Evolutionary conservation across 2,329 filamentous ascomycete genomes (phyloP), one percentile per base, ranked within the genome.

Genomic region (Pyrenochaeta sp.): DNA sequence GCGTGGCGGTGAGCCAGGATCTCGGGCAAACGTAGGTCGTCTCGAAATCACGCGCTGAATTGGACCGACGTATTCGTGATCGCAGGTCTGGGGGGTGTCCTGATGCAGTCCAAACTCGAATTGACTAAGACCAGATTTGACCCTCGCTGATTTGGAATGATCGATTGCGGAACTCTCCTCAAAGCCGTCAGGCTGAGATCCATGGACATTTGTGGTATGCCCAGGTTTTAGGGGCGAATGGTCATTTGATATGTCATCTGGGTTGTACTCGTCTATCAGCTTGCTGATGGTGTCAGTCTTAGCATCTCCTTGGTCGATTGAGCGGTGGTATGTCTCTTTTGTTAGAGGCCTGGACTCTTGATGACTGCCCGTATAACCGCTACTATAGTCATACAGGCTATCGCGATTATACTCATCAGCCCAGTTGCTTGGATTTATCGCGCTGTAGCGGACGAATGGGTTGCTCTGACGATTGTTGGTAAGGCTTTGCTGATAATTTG

Each of bases 201-300:
- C 45, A 45, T 32, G 15, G 25, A 2, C 12, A 10, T 51, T 45
- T 25, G 19, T 19, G 7, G 13, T 3, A 2, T 53, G 28, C n/a
- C 62, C 55, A 13, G 39, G 25, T 1, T 52, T 30, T 10, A 52
- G 37, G 8, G 54, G 30, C 9, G 53, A 42, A 6, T 64, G 56
- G 24, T 50, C 57, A 15, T 52, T 54, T 3, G 53, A 46, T 22
- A 30, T 51, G 13, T 66, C 54, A 1, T 43, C 50, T 13, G 59
- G 51, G 15, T 64, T 61, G 39, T 75, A 76, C 7, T 71, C 64
- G 22, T 73, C 72, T 30, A 76, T 75, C 30, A 76, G 61, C 43
- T 70, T 71, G 60, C 69, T 72, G 43, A 76, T 68, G 0, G 74
- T 75, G 49, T 77, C 72, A 6, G 68, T 69, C 52, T 77, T 72